Evolutionary conservation across 2,329 filamentous ascomycete species (phyloP).

Genomic region (Aspergillus sp.): DNA sequence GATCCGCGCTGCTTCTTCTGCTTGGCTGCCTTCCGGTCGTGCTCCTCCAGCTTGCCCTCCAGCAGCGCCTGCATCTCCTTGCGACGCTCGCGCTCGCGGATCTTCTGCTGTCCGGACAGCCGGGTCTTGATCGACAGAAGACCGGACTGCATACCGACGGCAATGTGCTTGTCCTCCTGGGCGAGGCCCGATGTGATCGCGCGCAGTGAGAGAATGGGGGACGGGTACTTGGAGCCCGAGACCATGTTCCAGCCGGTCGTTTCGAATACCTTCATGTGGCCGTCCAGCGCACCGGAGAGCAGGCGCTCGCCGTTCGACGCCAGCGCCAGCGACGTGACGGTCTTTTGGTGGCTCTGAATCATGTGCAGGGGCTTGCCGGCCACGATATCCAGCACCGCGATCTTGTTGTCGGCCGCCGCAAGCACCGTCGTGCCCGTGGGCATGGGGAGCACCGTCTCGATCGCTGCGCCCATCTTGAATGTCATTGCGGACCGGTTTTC

Average conservation of each 20-base stretch:
- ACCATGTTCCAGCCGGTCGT: conserved; percentile 94
- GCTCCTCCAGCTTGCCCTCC: conserved; percentile 73
- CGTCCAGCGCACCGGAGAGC: conserved; percentile 86
- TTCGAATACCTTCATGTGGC: conserved; percentile 96
- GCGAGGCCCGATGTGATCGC: conserved; percentile 70
- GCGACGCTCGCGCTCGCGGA: conserved; percentile 72
- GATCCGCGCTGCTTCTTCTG: conserved; percentile 64
- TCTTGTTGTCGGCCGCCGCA: conserved; percentile 79
- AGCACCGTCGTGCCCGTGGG: conserved; percentile 83
- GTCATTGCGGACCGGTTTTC: conserved; percentile 75
- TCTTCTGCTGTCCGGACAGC: conserved; percentile 79
- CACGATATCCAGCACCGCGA: conserved; percentile 89
- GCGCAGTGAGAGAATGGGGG: conserved; percentile 80
- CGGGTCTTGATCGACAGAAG: conserved; percentile 88
- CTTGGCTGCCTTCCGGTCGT: conserved; percentile 71
- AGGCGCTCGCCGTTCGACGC: conserved; percentile 80
- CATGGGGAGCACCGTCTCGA: conserved; percentile 86
- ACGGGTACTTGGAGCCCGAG: conserved; percentile 89
- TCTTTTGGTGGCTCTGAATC: conserved; percentile 95
- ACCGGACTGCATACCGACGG: conserved; percentile 91
- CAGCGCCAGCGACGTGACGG: conserved; percentile 81
- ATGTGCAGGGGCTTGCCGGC: conserved; percentile 84
- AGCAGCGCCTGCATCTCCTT: conserved; percentile 83
- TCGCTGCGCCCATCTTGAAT: conserved; percentile 88
- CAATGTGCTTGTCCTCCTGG: conserved; percentile 85